These are phyloP conservation scores for Pistacia integerrima DNA, from an alignment of 345 rosid species.

Conservation along the genomic window DNA sequence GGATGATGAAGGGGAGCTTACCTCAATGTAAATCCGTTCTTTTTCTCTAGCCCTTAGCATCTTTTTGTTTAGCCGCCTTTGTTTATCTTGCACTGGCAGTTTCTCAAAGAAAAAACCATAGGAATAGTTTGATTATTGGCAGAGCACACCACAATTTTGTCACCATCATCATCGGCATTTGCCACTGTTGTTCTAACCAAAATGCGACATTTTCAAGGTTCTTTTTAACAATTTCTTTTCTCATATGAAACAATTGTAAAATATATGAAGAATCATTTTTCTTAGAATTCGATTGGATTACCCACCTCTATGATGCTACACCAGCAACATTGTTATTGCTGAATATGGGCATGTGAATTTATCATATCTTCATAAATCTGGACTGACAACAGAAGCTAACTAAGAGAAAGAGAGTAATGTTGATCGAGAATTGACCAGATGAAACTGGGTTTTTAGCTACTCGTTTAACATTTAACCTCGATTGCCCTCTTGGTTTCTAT, in stretches of 20 bases:
- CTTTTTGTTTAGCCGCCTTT: not conserved
- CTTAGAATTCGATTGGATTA: not conserved
- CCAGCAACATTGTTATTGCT: not conserved
- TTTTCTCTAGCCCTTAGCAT: not conserved
- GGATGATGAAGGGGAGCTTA: constrained; percentile 1
- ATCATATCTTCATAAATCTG: too few relatives aligned
- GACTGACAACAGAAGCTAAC: too few relatives aligned
- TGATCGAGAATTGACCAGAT: too few relatives aligned
- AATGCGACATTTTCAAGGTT: not conserved
- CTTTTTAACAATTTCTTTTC: not conserved
- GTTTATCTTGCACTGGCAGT: not conserved
- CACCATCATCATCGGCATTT: not conserved
- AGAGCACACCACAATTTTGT: constrained; percentile 2
- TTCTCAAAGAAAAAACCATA: not conserved
- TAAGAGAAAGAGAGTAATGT: too few relatives aligned
- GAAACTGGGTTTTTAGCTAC: too few relatives aligned
- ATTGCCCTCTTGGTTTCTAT: too few relatives aligned
- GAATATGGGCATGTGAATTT: too few relatives aligned
- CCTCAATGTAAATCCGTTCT: constrained; percentile 9
- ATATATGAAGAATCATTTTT: not conserved
- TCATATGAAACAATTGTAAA: not conserved
- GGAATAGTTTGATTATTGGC: not conserved
- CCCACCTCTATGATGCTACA: not conserved
- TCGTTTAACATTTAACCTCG: too few relatives aligned
- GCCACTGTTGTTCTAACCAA: not conserved